A percentile compares a stretch with the other conserved stretches of the same genome.
phyloP scores from a whole-genome alignment of 495 filamentous ascomycete genomes.

The Aspergillus indologenus region DNA sequence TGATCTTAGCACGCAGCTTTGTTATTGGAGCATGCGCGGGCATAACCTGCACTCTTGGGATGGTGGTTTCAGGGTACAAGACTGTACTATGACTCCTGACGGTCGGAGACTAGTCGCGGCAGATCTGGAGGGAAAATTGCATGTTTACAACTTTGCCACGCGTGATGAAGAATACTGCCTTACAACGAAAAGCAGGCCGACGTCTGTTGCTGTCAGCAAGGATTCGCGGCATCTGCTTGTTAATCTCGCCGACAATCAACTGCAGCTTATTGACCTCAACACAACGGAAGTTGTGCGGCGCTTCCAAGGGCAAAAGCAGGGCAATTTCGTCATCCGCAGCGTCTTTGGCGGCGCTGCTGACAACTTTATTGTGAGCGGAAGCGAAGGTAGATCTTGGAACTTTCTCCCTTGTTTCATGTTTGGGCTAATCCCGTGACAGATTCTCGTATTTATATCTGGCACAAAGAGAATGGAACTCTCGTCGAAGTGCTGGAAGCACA shows the following conservation, averaged over 20 bases:
- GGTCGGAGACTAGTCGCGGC: constrained; percentile 75
- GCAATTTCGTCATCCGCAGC: constrained; percentile 72
- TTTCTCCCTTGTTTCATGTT: background rate
- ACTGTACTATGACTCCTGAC: constrained; percentile 77
- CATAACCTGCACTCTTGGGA: constrained; percentile 62
- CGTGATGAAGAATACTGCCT: constrained; percentile 72
- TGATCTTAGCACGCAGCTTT: constrained; percentile 62
- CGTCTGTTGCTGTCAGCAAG: constrained; percentile 73
- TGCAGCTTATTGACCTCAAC: constrained; percentile 73
- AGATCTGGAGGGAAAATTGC: constrained; percentile 63
- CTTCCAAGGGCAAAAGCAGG: constrained; percentile 71
- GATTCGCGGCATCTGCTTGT: constrained; percentile 81
- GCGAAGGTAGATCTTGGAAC: constrained; percentile 65
- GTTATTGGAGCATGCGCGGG: constrained; percentile 58
- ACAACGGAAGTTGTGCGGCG: constrained; percentile 66
- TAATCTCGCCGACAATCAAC: constrained; percentile 70
- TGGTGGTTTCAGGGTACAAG: constrained; percentile 73
- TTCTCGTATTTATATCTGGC: constrained; percentile 82
- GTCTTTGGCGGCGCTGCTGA: constrained; percentile 85
- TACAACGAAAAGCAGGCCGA: constrained; percentile 61
- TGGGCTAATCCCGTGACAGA: constrained; percentile 49
- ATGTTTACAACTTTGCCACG: constrained; percentile 78
- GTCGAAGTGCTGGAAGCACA: constrained; percentile 79
- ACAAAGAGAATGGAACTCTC: constrained; percentile 71
- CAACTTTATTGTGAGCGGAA: constrained; percentile 86